These are phyloP conservation scores for Tephrocybe sp. DNA, from an alignment of 768 basidiomycete species.

Conservation along the genomic window DNA sequence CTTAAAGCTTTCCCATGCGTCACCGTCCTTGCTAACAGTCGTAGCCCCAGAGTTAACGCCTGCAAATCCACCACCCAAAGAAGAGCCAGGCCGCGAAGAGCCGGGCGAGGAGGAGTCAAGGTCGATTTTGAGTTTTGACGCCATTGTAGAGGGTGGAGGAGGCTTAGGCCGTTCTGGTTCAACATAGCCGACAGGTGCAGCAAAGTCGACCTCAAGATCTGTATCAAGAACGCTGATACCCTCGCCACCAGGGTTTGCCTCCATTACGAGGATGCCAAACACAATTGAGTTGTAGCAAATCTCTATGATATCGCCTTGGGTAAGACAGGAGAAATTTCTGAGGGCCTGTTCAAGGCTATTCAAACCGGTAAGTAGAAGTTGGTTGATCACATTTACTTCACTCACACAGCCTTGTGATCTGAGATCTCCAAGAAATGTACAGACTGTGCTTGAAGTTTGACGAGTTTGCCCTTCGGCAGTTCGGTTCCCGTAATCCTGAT, in stretches of 20 bases:
- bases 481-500: conserved; percentile 89
- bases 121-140: conserved; percentile 95
- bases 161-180: conserved; percentile 90
- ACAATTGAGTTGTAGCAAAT: conserved; percentile 96
- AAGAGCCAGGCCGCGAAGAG: conserved; percentile 78
- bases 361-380: conserved; percentile 2
- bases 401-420: conserved; percentile 97
- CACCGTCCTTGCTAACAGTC: conserved; percentile 70
- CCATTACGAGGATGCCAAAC: conserved; percentile 96
- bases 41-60: conserved; percentile 47
- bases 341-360: conserved; percentile 90
- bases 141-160: conserved; percentile 86
- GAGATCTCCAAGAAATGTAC: conserved; percentile 96
- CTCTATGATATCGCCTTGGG: conserved; percentile 97
- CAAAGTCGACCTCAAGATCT: conserved; percentile 98
- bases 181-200: conserved; percentile 88
- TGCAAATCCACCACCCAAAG: conserved; percentile 67
- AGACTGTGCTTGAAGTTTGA: conserved; percentile 96
- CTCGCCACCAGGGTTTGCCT: conserved; percentile 79
- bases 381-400: conserved; percentile 14
- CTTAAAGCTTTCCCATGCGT: conserved; percentile 94
- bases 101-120: conserved; percentile 83
- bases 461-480: conserved; percentile 89
- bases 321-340: conserved; percentile 88
- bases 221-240: conserved; percentile 93